Percentiles rank a stretch among this genome's conserved stretches.
Conservation (phyloP, 495 filamentous ascomycete species). For the Tuber aestivum region DNA sequence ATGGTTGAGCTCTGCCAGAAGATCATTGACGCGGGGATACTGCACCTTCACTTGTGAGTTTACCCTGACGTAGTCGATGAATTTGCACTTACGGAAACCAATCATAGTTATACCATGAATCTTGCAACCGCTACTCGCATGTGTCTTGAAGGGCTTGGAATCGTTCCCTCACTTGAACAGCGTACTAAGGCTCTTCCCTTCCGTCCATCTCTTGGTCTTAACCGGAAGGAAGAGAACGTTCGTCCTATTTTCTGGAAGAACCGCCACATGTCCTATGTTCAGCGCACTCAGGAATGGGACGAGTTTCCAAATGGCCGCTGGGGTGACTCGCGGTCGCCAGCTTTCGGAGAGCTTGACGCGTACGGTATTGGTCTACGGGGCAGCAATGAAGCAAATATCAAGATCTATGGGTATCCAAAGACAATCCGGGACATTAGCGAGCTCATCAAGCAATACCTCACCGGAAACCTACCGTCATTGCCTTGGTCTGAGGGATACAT, state of each 20-base stretch:
- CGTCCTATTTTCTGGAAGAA: conserved; percentile 99
- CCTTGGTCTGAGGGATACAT: conserved; percentile 94
- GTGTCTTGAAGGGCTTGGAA: conserved; percentile 80
- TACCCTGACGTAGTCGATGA: not conserved
- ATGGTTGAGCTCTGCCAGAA: conserved; percentile 89
- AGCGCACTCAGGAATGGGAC: conserved; percentile 96
- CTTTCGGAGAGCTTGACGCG: conserved; percentile 91
- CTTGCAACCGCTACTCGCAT: conserved; percentile 88
- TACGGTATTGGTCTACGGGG: conserved; percentile 94
- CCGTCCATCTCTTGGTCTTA: conserved; percentile 85
- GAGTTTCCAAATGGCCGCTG: conserved; percentile 99
- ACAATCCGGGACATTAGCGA: conserved; percentile 71
- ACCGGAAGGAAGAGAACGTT: conserved; percentile 86
- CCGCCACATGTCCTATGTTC: conserved; percentile 88
- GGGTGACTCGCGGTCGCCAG: conserved; percentile 95
- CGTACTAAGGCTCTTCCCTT: conserved; percentile 83
- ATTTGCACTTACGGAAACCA: conserved; percentile 15
- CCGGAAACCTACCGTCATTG: conserved; percentile 69
- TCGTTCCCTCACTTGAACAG: conserved; percentile 67
- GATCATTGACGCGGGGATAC: conserved; percentile 72
- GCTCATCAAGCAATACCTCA: conserved; percentile 76
- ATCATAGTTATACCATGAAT: conserved; percentile 89
- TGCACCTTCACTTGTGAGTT: conserved; percentile 80
- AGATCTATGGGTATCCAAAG: conserved; percentile 85
- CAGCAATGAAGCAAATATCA: conserved; percentile 93